A percentile compares a stretch with the other conserved stretches of the same genome.
Evolutionary conservation across 1,284 basidiomycete genomes (phyloP).

Genomic region (Paramarasmius palmivorus): DNA sequence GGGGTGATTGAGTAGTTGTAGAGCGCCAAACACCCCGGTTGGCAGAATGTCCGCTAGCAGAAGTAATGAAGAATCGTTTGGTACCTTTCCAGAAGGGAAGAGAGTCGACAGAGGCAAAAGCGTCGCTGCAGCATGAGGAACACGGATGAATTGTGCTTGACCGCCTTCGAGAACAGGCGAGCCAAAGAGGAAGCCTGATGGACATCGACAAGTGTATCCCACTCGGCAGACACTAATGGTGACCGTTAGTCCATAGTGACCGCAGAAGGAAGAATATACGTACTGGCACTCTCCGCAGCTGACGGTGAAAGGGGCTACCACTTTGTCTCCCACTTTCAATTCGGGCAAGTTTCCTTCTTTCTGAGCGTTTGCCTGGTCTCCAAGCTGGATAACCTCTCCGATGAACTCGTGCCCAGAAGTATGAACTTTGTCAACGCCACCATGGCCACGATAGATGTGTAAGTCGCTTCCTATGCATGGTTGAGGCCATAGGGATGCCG

Average conservation of each 20-base stretch:
- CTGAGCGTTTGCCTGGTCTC: slow-evolving; percentile 54
- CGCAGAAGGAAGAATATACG: slow-evolving; percentile 25
- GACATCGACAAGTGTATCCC: slow-evolving; percentile 79
- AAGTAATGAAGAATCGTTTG: slow-evolving; percentile 45
- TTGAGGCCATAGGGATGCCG: neutral
- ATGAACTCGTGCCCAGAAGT: slow-evolving; percentile 84
- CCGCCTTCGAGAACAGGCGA: slow-evolving; percentile 74
- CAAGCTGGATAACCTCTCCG: slow-evolving; percentile 75
- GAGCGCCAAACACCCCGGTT: slow-evolving; percentile 74
- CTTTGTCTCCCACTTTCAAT: slow-evolving; percentile 77
- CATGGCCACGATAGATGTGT: slow-evolving; percentile 72
- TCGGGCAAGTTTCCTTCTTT: slow-evolving; percentile 53
- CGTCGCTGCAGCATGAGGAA: slow-evolving; percentile 81
- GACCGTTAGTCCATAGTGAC: neutral
- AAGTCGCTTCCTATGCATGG: slow-evolving; percentile 64
- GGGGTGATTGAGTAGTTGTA: slow-evolving; percentile 72
- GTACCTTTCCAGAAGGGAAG: slow-evolving; percentile 28
- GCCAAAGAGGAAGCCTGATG: slow-evolving; percentile 70
- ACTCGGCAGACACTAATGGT: slow-evolving; percentile 67
- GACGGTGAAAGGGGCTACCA: slow-evolving; percentile 86
- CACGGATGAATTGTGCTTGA: slow-evolving; percentile 85
- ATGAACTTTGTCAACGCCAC: slow-evolving; percentile 32
- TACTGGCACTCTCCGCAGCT: slow-evolving; percentile 83
- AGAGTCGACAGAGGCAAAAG: slow-evolving; percentile 60
- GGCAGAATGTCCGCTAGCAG: slow-evolving; percentile 80